phyloP scores from a whole-genome alignment of 2,329 filamentous ascomycete genomes.

The Venturia pyrina region DNA sequence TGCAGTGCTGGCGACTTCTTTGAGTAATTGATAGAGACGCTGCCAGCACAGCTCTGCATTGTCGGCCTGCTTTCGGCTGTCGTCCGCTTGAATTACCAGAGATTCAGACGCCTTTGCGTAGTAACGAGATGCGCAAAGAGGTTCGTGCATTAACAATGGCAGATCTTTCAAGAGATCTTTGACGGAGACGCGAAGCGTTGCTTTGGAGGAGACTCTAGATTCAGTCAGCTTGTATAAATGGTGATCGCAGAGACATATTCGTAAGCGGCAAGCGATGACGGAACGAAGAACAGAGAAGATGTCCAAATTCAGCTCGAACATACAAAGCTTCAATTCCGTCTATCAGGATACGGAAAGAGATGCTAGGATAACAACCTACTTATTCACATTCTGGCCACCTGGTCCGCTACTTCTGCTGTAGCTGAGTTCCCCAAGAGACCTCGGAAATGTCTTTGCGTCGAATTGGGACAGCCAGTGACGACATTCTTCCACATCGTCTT shows the following conservation, averaged over 20 bases:
- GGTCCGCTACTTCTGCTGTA: slow-evolving; percentile 56
- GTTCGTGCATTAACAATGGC: slow-evolving; percentile 42
- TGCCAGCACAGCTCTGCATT: slow-evolving; percentile 51
- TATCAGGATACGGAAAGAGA: background rate
- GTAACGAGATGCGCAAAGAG: slow-evolving; percentile 45
- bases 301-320: background rate
- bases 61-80: slow-evolving; percentile 49
- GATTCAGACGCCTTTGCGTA: slow-evolving; percentile 41
- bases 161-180: slow-evolving; percentile 42
- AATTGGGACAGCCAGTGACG: slow-evolving; percentile 48
- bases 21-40: slow-evolving; percentile 46
- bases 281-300: background rate
- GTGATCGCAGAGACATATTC: background rate
- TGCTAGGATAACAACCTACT: slow-evolving; percentile 35
- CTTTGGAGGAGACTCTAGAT: slow-evolving; percentile 54
- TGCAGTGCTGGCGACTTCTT: slow-evolving; percentile 37
- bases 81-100: slow-evolving; percentile 53
- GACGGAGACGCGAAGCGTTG: slow-evolving; percentile 49
- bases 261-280: background rate
- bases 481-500: slow-evolving; percentile 26
- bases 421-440: slow-evolving; percentile 45
- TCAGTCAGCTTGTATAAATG: background rate
- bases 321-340: background rate
- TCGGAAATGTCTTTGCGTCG: slow-evolving; percentile 44
- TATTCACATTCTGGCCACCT: slow-evolving; percentile 60